Percentiles rank a stretch among this genome's conserved stretches.
Conservation (phyloP, 179 eudicot species). For the Silene coronaria region DNA sequence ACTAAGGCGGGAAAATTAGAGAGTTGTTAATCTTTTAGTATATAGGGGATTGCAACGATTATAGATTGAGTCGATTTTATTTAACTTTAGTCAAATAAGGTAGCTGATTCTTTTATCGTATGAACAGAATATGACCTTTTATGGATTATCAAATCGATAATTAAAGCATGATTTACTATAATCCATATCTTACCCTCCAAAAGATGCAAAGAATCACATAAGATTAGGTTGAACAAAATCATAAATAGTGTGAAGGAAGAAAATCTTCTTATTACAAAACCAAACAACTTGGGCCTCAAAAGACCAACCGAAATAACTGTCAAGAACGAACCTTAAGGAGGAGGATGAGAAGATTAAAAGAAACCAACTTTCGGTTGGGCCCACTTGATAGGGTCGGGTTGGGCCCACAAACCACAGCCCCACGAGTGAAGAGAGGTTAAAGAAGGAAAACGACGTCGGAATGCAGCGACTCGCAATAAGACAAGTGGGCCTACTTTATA, state of each 20-base stretch:
- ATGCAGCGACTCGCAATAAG: slow-evolving; percentile 15
- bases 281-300: slow-evolving; percentile 18
- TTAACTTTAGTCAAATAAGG: too few relatives aligned
- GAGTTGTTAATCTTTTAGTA: too few relatives aligned
- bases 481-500: slow-evolving; percentile 23
- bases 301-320: slow-evolving; percentile 27
- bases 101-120: background rate
- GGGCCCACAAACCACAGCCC: slow-evolving; percentile 22
- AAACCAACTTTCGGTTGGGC: slow-evolving; percentile 29
- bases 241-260: background rate
- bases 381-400: slow-evolving; percentile 6
- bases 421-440: slow-evolving; percentile 16
- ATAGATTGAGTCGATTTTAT: too few relatives aligned
- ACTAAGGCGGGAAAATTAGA: too few relatives aligned
- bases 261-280: background rate
- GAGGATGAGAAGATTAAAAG: slow-evolving; percentile 7
- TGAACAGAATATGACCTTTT: slow-evolving; percentile 1
- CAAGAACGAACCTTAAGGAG: slow-evolving; percentile 13
- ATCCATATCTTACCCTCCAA: slow-evolving; percentile 13
- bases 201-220: slow-evolving; percentile 12
- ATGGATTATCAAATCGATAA: background rate
- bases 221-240: slow-evolving; percentile 4
- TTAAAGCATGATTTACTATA: background rate
- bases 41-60: too few relatives aligned
- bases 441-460: slow-evolving; percentile 18